A percentile compares a stretch with the other conserved stretches of the same genome.
These are phyloP conservation scores for Hypoxylon sp. DNA, from an alignment of 2,329 filamentous ascomycete genomes.

Conservation along the genomic window DNA sequence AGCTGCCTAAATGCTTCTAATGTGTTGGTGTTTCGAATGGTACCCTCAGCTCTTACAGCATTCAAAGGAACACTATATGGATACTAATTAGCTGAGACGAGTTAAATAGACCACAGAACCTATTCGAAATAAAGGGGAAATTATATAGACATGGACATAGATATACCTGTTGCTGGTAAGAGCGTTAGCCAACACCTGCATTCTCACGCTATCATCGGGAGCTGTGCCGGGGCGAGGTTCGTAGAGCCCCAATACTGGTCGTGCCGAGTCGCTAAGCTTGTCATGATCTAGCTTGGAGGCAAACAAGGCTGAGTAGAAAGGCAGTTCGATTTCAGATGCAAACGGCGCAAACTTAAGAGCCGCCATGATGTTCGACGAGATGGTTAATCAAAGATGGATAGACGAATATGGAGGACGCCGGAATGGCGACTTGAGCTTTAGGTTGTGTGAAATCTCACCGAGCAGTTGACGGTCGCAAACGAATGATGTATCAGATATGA, in stretches of 20 bases:
- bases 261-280: constrained; percentile 92
- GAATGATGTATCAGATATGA: constrained; percentile 13
- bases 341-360: constrained; percentile 81
- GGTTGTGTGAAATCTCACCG: constrained; percentile 1
- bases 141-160: neutral
- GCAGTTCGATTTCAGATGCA: constrained; percentile 91
- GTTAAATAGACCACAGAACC: neutral
- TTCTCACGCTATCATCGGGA: constrained; percentile 80
- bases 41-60: constrained; percentile 85
- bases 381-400: neutral
- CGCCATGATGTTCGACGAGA: constrained; percentile 47
- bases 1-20: constrained; percentile 89
- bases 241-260: constrained; percentile 86
- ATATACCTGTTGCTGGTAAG: constrained; percentile 84
- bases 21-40: constrained; percentile 96
- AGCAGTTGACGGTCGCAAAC: constrained; percentile 1
- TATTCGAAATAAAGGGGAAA: neutral
- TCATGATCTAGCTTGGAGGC: constrained; percentile 95
- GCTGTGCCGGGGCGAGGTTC: constrained; percentile 78
- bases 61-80: constrained; percentile 68
- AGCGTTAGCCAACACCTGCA: constrained; percentile 90
- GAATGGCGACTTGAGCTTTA: constrained; percentile 7
- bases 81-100: constrained; percentile 31
- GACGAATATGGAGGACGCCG: neutral
- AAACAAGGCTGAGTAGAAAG: constrained; percentile 94